Percentiles rank a stretch among this genome's conserved stretches.
Conservation (phyloP, 1,284 basidiomycete species). For the Xerocomus subilludens region DNA sequence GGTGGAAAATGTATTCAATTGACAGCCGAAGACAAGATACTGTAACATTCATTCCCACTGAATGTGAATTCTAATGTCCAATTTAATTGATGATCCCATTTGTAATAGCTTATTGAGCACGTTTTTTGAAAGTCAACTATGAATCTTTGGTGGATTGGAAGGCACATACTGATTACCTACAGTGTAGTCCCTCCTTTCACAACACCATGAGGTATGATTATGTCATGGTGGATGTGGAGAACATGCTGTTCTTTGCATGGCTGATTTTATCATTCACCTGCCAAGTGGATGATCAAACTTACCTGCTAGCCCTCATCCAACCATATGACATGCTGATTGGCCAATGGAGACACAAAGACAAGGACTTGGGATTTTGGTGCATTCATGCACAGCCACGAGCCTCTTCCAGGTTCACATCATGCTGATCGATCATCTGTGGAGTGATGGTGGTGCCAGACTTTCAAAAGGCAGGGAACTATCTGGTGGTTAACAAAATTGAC, state of each 20-base stretch:
- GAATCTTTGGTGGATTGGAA: not conserved
- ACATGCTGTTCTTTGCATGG: not conserved
- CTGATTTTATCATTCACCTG: not conserved
- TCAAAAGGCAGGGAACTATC: not conserved
- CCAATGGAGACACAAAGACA: not conserved
- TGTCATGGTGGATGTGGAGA: not conserved
- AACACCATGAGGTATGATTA: not conserved
- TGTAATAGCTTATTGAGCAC: not conserved
- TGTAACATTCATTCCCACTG: not conserved
- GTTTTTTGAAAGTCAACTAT: not conserved
- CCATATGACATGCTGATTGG: too few relatives aligned
- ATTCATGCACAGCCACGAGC: not conserved
- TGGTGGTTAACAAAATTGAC: not conserved
- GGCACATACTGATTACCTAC: not conserved
- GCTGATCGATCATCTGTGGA: not conserved
- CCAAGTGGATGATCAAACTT: not conserved
- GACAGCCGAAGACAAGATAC: not conserved
- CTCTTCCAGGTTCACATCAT: not conserved
- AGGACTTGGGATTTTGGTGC: not conserved
- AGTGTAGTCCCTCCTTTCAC: not conserved
- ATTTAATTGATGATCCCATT: too few relatives aligned
- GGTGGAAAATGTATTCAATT: too few relatives aligned
- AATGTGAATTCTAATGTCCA: not conserved
- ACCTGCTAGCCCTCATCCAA: not conserved
- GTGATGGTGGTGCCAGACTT: not conserved